Percentiles rank a stretch among this genome's conserved stretches.
Conservation (phyloP, 1,139 yeast species). For the Pichia sp. region DNA sequence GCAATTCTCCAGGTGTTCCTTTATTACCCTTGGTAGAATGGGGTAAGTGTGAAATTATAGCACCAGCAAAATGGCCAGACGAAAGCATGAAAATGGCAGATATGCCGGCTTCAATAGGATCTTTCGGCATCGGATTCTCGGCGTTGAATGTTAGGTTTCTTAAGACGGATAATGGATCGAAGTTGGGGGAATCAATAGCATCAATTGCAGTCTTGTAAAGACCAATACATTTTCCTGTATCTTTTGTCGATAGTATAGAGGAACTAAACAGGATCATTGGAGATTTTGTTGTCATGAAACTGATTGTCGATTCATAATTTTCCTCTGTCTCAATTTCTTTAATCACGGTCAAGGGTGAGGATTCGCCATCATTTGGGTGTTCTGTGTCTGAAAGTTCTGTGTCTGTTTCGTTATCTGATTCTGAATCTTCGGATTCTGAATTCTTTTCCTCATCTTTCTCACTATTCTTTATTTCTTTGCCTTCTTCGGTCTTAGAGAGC, state of each 20-base stretch:
- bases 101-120: slow-evolving; percentile 30
- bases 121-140: slow-evolving; percentile 14
- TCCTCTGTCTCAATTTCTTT: not conserved
- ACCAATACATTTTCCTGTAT: slow-evolving; percentile 49
- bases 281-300: slow-evolving; percentile 60
- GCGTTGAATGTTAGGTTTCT: slow-evolving; percentile 11
- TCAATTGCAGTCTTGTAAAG: slow-evolving; percentile 65
- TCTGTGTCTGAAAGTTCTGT: slow-evolving; percentile 32
- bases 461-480: slow-evolving; percentile 32
- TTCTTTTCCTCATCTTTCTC: slow-evolving; percentile 44
- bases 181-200: slow-evolving; percentile 27
- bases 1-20: slow-evolving; percentile 41
- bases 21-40: slow-evolving; percentile 52
- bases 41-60: slow-evolving; percentile 73
- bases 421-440: slow-evolving; percentile 55
- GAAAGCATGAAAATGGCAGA: slow-evolving; percentile 91
- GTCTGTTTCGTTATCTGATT: slow-evolving; percentile 22
- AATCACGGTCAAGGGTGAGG: not conserved
- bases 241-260: slow-evolving; percentile 36
- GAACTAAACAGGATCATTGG: slow-evolving; percentile 60
- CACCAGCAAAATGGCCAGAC: slow-evolving; percentile 98
- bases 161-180: slow-evolving; percentile 39
- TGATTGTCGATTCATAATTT: slow-evolving; percentile 38
- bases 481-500: slow-evolving; percentile 43
- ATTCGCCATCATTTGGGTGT: slow-evolving; percentile 30